Evolutionary conservation across 83 land plant species (phyloP), one percentile per base, ranked within the genome.

Genomic region (Diphasiastrum complanatum): DNA sequence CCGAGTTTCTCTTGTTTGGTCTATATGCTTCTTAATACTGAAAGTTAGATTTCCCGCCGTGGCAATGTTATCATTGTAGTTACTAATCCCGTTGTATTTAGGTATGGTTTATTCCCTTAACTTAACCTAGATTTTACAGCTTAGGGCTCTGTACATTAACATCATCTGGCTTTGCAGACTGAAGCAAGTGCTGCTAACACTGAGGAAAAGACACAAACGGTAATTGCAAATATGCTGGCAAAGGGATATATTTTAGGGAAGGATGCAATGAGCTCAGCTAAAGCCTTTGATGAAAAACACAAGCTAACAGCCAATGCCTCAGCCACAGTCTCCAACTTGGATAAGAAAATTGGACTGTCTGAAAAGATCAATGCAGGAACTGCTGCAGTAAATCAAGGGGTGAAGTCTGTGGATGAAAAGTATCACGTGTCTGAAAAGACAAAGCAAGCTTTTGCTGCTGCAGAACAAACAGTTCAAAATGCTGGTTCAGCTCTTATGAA

Each of bases 401-500:
- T 87, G 66, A 81, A 62, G 67, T 80, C 87, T 34, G 76, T 87
- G 68, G 92, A 87, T 54, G 83, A 90, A 68, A 83, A 71, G 74
- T 76, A 77, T 48, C 91, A 85, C 24, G 85, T 90, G 30, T 81
- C 91, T 3, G 89, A 81, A 54, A 85, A 79, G 69, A 84, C 85
- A 0, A 80, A 77, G 55, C 51, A 76, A 19, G 88, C 92, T 22
- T 19, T 89, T 2, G 43, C 68, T 47, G 91, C 80, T 24, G 86
- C 91, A 0, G 93, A 87, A 63, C 80, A 86, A 60, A 86, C 70
- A 66, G 83, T 81, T 49, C 70, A 67, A 61, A 78, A 3, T 59
- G 88, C 96, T 14, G 87, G 91, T 26, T 74, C 88, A 31, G 96
- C 91, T 69, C 79, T 90, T 23, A 86, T 83, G 69, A 78, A 86